phyloP scores from a whole-genome alignment of 106 monocot species.

The Vanilla planifolia region DNA sequence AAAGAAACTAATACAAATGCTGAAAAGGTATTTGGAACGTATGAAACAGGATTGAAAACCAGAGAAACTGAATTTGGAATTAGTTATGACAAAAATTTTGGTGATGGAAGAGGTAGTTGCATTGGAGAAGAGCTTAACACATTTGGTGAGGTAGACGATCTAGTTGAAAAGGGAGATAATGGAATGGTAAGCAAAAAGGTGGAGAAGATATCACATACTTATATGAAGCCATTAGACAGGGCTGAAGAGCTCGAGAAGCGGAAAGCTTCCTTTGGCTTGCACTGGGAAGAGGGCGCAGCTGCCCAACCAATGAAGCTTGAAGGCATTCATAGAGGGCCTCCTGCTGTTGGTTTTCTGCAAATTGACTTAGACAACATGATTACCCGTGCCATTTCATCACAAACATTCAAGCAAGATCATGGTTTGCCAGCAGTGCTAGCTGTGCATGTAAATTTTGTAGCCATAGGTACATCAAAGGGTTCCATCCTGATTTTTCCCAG shows the following conservation, averaged over 20 bases:
- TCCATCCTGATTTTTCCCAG: constrained; percentile 55
- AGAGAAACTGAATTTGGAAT: constrained; percentile 5
- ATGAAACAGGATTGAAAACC: constrained; percentile 5
- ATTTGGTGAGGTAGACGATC: constrained; percentile 20
- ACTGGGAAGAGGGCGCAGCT: constrained; percentile 91
- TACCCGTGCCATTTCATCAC: constrained; percentile 69
- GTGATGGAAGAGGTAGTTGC: constrained; percentile 12
- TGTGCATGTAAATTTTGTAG: constrained; percentile 76
- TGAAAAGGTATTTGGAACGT: background rate
- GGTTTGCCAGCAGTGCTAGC: constrained; percentile 69
- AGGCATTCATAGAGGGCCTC: constrained; percentile 81
- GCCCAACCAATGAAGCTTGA: constrained; percentile 90
- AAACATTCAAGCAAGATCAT: constrained; percentile 56
- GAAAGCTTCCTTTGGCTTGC: constrained; percentile 69
- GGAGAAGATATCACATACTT: constrained; percentile 54
- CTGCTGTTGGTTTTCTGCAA: constrained; percentile 92
- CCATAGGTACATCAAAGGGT: constrained; percentile 79
- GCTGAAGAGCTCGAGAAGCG: constrained; percentile 95
- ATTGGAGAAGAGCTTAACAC: constrained; percentile 18
- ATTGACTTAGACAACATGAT: constrained; percentile 80
- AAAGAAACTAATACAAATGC: background rate
- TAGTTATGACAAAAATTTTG: constrained; percentile 1
- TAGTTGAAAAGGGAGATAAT: constrained; percentile 26
- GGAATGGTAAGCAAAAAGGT: constrained; percentile 28
- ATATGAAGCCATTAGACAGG: constrained; percentile 74